Base-by-base conservation (phyloP, 495 filamentous ascomycete genomes). In the Podospora anserina region DNA sequence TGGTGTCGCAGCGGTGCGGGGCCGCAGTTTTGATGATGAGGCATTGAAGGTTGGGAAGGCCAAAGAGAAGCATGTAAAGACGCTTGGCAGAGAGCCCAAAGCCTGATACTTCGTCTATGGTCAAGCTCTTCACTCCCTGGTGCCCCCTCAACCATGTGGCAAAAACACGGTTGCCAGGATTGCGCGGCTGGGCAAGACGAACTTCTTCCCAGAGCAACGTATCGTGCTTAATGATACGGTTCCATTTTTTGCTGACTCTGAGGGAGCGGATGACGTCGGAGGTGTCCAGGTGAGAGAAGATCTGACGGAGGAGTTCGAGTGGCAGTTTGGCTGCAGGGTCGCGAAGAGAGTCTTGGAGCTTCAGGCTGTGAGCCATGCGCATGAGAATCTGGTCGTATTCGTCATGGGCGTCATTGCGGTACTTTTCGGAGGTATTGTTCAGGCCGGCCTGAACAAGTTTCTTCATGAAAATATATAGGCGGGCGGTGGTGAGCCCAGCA, bases 311-410 rank as follows among this genome's bases (percentile, higher is more conserved):
- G 20, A 76, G 18, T 57, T 78, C 76, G 6, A 55, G 58, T 0
- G 76, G 76, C 5, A 78, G 68, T 44, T 64, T 70, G 18, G 56
- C 66, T 11, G 72, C 53, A 4, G 76, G 76, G 60, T 78, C 76
- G 28, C 56, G 66, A 16, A 53, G 49, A 6, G 68, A 57, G 26
- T 68, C 64, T 27, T 64, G n/a, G 55, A 73, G 66, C 11, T 57
- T 55, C 23, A 75, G 59, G 3, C 28, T 66, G 58, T 71, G 68
- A 13, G 68, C 69, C 72, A 78, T 73, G 20, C 64, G 65, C n/a
- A 61, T 66, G 39, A 78, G 68, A 19, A 73, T 55, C 18, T 68
- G 26, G 70, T 76, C 55, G 20, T 34, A 5, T 16, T 28, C 0
- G 2, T 34, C 27, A 18, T 58, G 23, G 18, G 55, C 4, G 44